A percentile compares a stretch with the other conserved stretches of the same genome.
These are phyloP conservation scores for Thelonectria blattea DNA, from an alignment of 2,329 filamentous ascomycete species.

Conservation along the genomic window DNA sequence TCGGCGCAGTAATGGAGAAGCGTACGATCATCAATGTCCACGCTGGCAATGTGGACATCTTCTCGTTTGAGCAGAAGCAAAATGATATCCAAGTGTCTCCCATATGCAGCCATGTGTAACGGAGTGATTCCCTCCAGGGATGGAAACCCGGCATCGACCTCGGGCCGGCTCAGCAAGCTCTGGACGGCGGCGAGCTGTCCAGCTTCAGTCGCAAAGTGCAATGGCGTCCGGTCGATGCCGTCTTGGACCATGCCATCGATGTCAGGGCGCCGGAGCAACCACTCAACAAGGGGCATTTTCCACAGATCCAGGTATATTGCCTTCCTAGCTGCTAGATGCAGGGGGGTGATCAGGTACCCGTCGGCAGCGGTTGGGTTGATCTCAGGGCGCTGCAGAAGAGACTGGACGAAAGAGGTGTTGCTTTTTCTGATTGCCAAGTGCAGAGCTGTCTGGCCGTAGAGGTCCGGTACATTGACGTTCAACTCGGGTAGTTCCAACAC, in stretches of 20 bases:
- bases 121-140: not conserved
- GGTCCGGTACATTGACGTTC: constrained; percentile 2
- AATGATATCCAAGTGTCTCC: not conserved
- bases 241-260: not conserved
- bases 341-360: not conserved
- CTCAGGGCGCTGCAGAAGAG: constrained; percentile 14
- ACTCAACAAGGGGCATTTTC: not conserved
- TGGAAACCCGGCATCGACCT: constrained; percentile 6
- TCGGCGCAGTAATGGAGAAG: constrained; percentile 5
- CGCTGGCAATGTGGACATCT: not conserved
- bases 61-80: not conserved
- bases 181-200: not conserved
- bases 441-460: constrained; percentile 3
- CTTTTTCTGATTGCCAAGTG: not conserved
- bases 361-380: not conserved
- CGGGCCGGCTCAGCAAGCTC: constrained; percentile 8
- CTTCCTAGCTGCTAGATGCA: not conserved
- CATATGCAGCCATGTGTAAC: constrained; percentile 9
- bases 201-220: constrained; percentile 9
- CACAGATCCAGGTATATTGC: not conserved
- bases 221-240: not conserved
- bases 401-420: not conserved
- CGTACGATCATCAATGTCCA: not conserved
- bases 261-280: constrained; percentile 8
- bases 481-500: constrained; percentile 17